Conservation (phyloP, 306 rosid species). For the Medicago arabica region DNA sequence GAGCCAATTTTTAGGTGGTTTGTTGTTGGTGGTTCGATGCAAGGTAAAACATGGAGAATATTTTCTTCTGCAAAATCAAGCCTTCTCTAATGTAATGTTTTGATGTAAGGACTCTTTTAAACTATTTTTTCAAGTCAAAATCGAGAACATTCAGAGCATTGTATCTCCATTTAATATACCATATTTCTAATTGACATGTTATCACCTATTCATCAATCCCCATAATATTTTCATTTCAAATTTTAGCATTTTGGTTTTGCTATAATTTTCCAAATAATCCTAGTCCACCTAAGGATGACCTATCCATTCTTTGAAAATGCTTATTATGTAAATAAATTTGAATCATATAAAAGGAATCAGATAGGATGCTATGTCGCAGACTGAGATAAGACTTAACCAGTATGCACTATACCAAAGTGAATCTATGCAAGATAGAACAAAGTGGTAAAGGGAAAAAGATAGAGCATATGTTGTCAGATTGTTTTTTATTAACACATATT, state of each 20-base stretch:
- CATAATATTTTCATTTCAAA: not conserved
- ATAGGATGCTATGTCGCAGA: conserved; percentile 26
- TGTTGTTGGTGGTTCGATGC: conserved; percentile 35
- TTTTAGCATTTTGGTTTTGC: conserved; percentile 18
- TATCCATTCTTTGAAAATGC: conserved; percentile 16
- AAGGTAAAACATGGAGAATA: conserved; percentile 31
- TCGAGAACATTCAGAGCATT: not conserved
- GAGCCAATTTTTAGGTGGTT: conserved; percentile 14
- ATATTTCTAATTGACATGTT: not conserved
- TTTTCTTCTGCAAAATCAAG: conserved; percentile 13
- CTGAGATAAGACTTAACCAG: conserved; percentile 24
- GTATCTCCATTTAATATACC: not conserved
- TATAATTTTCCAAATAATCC: conserved; percentile 8
- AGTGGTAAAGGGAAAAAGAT: not conserved
- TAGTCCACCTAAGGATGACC: conserved; percentile 2
- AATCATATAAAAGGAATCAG: not conserved
- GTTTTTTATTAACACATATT: not conserved
- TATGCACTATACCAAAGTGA: conserved; percentile 35
- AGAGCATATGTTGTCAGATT: not conserved
- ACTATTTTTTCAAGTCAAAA: conserved; percentile 2
- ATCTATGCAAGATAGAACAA: not conserved
- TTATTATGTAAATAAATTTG: conserved; percentile 22
- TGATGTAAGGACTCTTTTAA: not conserved
- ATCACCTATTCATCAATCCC: not conserved
- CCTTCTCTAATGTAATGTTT: conserved; percentile 14